These are phyloP conservation scores for Nicotiana benthamiana DNA, from an alignment of 257 asterid genomes.

Conservation along the genomic window DNA sequence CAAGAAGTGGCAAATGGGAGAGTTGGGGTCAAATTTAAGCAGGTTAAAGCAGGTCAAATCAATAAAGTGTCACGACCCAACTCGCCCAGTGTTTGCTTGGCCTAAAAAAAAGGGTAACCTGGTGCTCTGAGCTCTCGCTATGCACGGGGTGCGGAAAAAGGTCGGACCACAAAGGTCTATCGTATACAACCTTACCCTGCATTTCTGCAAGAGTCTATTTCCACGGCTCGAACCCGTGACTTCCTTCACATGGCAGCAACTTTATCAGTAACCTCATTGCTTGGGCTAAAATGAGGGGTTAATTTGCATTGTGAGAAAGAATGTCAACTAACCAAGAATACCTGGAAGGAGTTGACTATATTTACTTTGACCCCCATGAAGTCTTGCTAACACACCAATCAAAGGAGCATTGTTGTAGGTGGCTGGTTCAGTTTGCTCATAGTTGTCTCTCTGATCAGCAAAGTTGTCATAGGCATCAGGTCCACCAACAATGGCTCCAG, in stretches of 20 bases:
- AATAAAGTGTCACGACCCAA: not conserved
- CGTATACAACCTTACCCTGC: too few species aligned
- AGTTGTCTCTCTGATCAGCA: conserved; percentile 91
- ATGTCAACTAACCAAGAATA: conserved; percentile 3
- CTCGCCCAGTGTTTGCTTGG: not conserved
- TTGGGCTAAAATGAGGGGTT: too few species aligned
- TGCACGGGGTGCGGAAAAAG: too few species aligned
- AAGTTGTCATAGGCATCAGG: conserved; percentile 97
- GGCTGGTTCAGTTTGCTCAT: conserved; percentile 98
- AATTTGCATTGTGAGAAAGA: not conserved
- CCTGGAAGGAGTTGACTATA: conserved; percentile 91
- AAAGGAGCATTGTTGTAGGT: conserved; percentile 93
- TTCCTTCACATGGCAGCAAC: too few species aligned
- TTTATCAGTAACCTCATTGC: too few species aligned
- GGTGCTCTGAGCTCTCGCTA: too few species aligned
- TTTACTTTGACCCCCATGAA: conserved; percentile 60
- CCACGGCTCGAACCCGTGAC: too few species aligned
- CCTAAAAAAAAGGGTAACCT: too few species aligned
- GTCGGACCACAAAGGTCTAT: too few species aligned
- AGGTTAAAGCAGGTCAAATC: not conserved
- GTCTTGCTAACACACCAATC: conserved; percentile 71
- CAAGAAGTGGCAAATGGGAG: not conserved
- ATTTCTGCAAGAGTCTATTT: too few species aligned
- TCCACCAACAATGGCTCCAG: conserved; percentile 93
- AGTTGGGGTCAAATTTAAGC: not conserved